A percentile compares a stretch with the other conserved stretches of the same genome.
These are phyloP conservation scores for Paraleonurus japonicus DNA, from an alignment of 257 asterid species.

Conservation along the genomic window DNA sequence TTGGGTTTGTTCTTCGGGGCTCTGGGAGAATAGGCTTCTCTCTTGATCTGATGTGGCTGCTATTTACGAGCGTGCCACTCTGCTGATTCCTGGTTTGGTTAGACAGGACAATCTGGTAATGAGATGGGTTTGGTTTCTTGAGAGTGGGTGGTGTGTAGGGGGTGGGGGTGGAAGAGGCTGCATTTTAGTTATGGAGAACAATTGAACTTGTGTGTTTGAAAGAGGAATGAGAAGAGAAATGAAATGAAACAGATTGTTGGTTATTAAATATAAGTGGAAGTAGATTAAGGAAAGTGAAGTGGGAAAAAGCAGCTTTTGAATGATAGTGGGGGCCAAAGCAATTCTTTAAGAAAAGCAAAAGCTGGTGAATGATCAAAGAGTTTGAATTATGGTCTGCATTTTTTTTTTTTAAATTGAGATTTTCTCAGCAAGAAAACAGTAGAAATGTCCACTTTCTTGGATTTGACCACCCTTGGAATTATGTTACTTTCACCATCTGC, in stretches of 20 bases:
- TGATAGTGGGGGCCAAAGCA: conserved; percentile 39
- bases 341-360: conserved; percentile 42
- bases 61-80: background rate
- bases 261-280: conserved; percentile 34
- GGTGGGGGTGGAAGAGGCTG: conserved; percentile 52
- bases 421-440: conserved; percentile 22
- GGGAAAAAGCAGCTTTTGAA: conserved; percentile 41
- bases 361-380: conserved; percentile 27
- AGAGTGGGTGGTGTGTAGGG: conserved; percentile 37
- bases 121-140: conserved; percentile 37
- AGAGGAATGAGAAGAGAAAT: conserved; percentile 24
- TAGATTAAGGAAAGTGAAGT: conserved; percentile 38
- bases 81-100: conserved; percentile 38
- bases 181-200: conserved; percentile 10
- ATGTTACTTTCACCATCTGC: background rate
- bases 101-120: conserved; percentile 25
- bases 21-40: conserved; percentile 48
- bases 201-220: background rate
- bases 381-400: conserved; percentile 47
- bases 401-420: conserved; percentile 16
- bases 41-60: conserved; percentile 37
- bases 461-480: conserved; percentile 37
- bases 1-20: conserved; percentile 58
- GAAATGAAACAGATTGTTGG: conserved; percentile 20
- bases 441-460: conserved; percentile 33